Conservation (phyloP, 768 basidiomycete species). For the Boletus vinaceobasis region DNA sequence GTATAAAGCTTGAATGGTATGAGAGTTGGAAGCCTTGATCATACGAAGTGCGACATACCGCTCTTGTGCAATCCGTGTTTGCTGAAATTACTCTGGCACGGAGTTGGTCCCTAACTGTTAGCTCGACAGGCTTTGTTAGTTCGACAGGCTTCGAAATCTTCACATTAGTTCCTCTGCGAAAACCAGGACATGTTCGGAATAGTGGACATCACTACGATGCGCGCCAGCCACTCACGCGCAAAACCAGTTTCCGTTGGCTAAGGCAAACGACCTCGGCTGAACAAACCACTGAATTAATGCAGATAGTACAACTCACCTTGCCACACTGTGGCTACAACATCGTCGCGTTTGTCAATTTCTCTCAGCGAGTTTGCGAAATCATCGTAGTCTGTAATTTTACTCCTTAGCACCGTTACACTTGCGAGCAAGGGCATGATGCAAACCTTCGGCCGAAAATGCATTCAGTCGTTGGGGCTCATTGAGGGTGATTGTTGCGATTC, state of each 20-base stretch:
- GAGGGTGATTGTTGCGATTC: conserved; percentile 68
- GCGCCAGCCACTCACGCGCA: conserved; percentile 53
- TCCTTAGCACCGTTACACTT: neutral
- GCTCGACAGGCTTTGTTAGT: conserved; percentile 15
- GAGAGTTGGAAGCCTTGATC: neutral
- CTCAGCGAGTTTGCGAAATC: conserved; percentile 55
- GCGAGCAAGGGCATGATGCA: conserved; percentile 18
- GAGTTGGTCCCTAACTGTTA: conserved; percentile 46
- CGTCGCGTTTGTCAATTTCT: conserved; percentile 54
- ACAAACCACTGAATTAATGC: neutral
- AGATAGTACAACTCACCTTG: conserved; percentile 43
- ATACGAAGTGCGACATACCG: conserved; percentile 40
- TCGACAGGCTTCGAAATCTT: conserved; percentile 23
- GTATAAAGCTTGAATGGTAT: conserved; percentile 49
- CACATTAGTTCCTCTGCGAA: conserved; percentile 56
- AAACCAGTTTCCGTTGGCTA: conserved; percentile 69
- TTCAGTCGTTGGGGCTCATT: conserved; percentile 59
- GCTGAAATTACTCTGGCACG: conserved; percentile 43
- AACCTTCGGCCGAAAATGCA: conserved; percentile 52
- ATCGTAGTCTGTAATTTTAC: conserved; percentile 50
- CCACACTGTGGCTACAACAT: conserved; percentile 65
- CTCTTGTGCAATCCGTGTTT: conserved; percentile 59
- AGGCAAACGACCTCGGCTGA: neutral
- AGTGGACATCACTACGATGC: neutral
- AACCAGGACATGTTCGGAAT: neutral